These are phyloP conservation scores for Flaveria bidentis DNA, from an alignment of 129 eudicot genomes.

Conservation along the genomic window DNA sequence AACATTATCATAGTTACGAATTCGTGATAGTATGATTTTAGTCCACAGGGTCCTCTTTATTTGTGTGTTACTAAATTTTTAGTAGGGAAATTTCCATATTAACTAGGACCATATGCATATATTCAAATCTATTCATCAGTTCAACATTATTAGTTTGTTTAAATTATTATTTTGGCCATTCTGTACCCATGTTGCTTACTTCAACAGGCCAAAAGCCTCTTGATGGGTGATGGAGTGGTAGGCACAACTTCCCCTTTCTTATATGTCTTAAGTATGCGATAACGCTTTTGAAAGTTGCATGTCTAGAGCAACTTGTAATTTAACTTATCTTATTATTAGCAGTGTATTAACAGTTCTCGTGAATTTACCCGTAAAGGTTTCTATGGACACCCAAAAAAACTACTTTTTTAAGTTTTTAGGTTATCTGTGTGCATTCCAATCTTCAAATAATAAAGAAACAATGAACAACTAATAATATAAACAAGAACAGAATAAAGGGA, in stretches of 20 bases:
- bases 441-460: not conserved
- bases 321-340: no score
- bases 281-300: no score
- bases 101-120: conserved; percentile 10
- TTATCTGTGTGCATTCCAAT: conserved; percentile 5
- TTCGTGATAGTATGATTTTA: not conserved
- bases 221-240: no score
- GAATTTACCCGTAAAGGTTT: no score
- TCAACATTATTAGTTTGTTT: not conserved
- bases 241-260: no score
- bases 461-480: not conserved
- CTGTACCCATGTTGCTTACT: conserved; percentile 16
- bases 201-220: not conserved
- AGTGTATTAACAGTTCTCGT: no score
- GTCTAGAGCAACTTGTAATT: no score
- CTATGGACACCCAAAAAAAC: not conserved
- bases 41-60: not conserved
- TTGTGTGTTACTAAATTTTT: not conserved
- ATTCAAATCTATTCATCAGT: not conserved
- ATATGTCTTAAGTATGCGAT: not conserved
- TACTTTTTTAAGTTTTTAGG: not conserved
- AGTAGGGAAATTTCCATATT: not conserved
- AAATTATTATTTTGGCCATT: not conserved
- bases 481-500: conserved; percentile 1
- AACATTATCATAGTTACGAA: not conserved